Conservation (phyloP, 331 rosid species). For the Pyracantha coccinea region DNA sequence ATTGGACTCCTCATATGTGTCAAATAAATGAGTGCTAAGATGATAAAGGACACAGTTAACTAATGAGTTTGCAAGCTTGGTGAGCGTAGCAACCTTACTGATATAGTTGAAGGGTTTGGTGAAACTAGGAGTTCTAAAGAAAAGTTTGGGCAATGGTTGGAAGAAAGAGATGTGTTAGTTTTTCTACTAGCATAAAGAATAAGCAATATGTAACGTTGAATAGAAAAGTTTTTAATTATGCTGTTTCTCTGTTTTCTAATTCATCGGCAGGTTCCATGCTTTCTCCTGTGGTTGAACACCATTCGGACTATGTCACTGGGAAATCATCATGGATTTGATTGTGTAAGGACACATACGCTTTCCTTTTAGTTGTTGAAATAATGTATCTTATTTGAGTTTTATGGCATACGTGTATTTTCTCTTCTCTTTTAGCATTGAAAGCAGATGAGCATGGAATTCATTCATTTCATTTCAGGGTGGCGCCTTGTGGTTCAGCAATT, state of each 20-base stretch:
- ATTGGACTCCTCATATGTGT: not conserved
- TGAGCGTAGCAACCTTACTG: not conserved
- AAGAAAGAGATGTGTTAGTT: not conserved
- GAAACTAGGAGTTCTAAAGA: not conserved
- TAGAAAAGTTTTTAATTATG: not conserved
- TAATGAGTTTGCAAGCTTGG: not conserved
- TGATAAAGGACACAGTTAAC: not conserved
- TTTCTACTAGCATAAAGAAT: not conserved
- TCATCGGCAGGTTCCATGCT: constrained; percentile 73
- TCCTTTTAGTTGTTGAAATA: not conserved
- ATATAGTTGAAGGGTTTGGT: not conserved
- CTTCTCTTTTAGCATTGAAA: constrained; percentile 1
- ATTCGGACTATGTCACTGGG: constrained; percentile 83
- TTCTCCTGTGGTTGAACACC: constrained; percentile 70
- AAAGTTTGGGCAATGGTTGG: not conserved
- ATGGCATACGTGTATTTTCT: not conserved
- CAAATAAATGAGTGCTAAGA: not conserved
- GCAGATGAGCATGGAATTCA: not conserved
- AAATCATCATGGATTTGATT: constrained; percentile 75
- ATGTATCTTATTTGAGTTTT: not conserved
- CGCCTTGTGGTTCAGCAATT: constrained; percentile 83
- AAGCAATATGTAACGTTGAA: not conserved
- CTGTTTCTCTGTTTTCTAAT: constrained; percentile 12
- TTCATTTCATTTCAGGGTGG: constrained; percentile 70
- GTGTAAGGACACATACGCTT: constrained; percentile 37